A percentile compares a stretch with the other conserved stretches of the same genome.
Evolutionary conservation across 2,329 filamentous ascomycete genomes (phyloP).

Genomic region (Albophoma yamanashiensis): DNA sequence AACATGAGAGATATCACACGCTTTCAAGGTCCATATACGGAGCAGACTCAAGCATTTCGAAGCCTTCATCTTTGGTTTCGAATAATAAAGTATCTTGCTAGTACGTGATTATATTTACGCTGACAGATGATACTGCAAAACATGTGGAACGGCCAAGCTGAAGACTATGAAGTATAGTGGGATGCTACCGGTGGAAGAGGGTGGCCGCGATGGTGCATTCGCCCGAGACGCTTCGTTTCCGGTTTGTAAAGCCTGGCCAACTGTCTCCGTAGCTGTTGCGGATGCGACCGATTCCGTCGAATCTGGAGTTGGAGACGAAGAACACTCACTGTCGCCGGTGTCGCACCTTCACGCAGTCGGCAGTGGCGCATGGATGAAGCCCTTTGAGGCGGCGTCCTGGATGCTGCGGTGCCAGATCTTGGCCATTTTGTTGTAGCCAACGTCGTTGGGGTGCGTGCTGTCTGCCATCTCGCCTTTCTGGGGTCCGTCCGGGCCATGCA

Average conservation of each 20-base stretch:
- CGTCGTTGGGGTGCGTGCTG: conserved; percentile 26
- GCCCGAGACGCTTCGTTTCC: neutral
- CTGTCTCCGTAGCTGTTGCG: neutral
- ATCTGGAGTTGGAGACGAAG: neutral
- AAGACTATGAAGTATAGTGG: neutral
- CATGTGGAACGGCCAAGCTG: neutral
- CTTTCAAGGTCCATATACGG: neutral
- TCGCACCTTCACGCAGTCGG: neutral
- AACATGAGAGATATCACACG: too few species aligned
- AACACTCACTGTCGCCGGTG: neutral
- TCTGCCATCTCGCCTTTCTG: conserved; percentile 22
- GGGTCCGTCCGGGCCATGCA: conserved; percentile 21
- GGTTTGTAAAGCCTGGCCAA: neutral
- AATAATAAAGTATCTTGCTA: neutral
- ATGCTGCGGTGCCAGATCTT: conserved; percentile 21
- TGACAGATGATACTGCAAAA: neutral
- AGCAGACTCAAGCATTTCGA: neutral
- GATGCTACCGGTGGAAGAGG: neutral
- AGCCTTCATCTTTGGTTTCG: too few species aligned
- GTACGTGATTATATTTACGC: neutral
- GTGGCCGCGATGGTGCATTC: neutral
- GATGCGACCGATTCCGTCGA: neutral
- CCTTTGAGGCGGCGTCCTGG: conserved; percentile 13
- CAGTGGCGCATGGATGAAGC: conserved; percentile 8
- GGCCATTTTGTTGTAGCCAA: conserved; percentile 31